Evolutionary conservation across 306 rosid species (phyloP), one percentile per base, ranked within the genome.

Genomic region (Medicago arabica): DNA sequence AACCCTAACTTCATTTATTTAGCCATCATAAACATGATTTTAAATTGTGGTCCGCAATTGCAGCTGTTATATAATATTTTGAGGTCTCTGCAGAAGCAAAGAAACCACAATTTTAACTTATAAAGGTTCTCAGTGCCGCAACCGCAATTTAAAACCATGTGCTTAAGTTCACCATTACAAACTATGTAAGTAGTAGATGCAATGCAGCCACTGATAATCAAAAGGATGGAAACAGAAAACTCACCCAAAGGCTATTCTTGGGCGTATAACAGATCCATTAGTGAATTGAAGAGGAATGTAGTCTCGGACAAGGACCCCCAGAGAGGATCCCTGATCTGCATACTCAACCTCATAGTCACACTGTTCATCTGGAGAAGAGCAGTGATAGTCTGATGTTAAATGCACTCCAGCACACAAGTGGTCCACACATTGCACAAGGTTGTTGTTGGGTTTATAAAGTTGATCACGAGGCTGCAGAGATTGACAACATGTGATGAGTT

Each of bases 271-370:
- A 9, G 97, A 81, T 85, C 98, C 97, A 66, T 94, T 90, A 75
- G 74, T 55, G 74, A 92, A 74, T 34, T 39, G 75, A 61, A 94
- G 71, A 13, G 82, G 85, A 76, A 92, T 7, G 50, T 60, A 15
- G 80, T 94, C 98, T 31, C 40, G 82, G 75, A 94, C 93, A 16
- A 92, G 62, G 50, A 94, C 97, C 63, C 98, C 98, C 11, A 90
- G 36, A 75, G 97, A 94, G 25, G 96, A 87, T 53, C 97, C 98
- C 28, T 83, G 72, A 82, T 94, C 98, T 23, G 98, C 98, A 77
- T 94, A 94, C 36, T 83, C 88, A 9, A 94, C 85, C 75, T 92
- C 89, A 67, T 94, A 94, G 88, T 92, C 91, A 49, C 98, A 94
- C 81, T 90, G 98, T 1, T 92, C 95, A 44, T 79, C 67, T 4